Evolutionary conservation across 257 asterid species (phyloP).

Genomic region (Eucommia ulmoides): DNA sequence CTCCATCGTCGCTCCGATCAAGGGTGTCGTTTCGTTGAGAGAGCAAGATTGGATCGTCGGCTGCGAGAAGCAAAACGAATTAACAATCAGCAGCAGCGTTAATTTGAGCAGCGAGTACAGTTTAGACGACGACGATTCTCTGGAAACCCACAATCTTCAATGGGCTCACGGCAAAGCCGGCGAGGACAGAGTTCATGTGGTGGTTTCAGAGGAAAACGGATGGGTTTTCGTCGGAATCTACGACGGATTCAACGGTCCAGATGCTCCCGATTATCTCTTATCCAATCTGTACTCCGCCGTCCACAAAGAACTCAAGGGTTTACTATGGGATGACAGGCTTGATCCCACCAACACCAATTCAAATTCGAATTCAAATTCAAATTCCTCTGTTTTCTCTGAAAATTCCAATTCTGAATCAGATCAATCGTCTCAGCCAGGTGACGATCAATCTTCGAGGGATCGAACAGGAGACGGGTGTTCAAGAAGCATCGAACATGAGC

Average conservation of each 20-base stretch:
- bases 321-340: constrained; percentile 68
- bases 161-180: constrained; percentile 99
- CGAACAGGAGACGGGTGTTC: constrained; percentile 54
- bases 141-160: constrained; percentile 57
- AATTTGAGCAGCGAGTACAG: constrained; percentile 72
- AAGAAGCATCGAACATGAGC: constrained; percentile 49
- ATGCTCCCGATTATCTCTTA: constrained; percentile 79
- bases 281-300: constrained; percentile 74
- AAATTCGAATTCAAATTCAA: no score
- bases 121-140: constrained; percentile 46
- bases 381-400: constrained; percentile 14
- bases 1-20: constrained; percentile 85
- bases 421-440: constrained; percentile 5
- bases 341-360: constrained; percentile 27
- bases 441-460: constrained; percentile 25
- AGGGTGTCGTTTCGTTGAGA: constrained; percentile 45
- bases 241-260: constrained; percentile 94
- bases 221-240: constrained; percentile 96
- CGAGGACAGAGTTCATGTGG: constrained; percentile 94
- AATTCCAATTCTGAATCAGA: constrained; percentile 6
- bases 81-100: constrained; percentile 51
- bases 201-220: constrained; percentile 83
- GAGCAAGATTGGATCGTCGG: constrained; percentile 50
- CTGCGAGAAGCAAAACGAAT: constrained; percentile 64
- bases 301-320: constrained; percentile 76